phyloP scores from a whole-genome alignment of 2,329 filamentous ascomycete genomes.

The Ophiostoma australiae region DNA sequence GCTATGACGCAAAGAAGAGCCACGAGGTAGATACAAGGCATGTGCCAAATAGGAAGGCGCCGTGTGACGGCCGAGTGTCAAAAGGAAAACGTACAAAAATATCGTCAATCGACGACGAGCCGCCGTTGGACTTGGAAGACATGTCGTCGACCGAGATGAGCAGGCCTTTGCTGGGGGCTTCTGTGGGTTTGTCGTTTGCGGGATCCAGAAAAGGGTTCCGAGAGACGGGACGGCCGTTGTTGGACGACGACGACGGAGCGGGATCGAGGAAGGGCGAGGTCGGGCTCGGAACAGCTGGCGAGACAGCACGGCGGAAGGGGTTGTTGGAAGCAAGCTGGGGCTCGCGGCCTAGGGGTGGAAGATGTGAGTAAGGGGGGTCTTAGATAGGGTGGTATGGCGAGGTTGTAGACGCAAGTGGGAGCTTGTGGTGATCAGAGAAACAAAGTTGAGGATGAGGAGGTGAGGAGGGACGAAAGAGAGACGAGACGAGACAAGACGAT shows the following conservation, averaged over 20 bases:
- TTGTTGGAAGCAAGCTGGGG: constrained; percentile 24
- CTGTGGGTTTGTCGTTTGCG: constrained; percentile 11
- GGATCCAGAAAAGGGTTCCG: constrained; percentile 25
- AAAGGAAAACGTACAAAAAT: constrained; percentile 20
- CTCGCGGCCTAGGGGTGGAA: constrained; percentile 26
- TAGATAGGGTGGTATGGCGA: constrained; percentile 24
- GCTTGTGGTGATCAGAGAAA: constrained; percentile 26
- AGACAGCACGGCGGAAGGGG: constrained; percentile 23
- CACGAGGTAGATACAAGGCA: neutral
- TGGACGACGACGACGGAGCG: neutral
- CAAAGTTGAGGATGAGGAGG: constrained; percentile 16
- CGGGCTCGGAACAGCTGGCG: constrained; percentile 20
- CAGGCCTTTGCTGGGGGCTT: constrained; percentile 12
- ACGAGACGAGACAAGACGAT: constrained; percentile 10
- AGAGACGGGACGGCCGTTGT: constrained; percentile 21
- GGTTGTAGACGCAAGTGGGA: neutral
- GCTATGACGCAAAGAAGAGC: constrained; percentile 19
- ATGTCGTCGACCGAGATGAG: constrained; percentile 22
- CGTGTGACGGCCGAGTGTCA: neutral
- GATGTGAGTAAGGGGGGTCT: constrained; percentile 21
- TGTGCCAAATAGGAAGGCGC: neutral
- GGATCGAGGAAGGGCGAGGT: constrained; percentile 24
- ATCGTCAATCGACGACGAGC: constrained; percentile 22
- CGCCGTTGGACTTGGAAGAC: neutral
- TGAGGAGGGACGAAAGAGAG: neutral